phyloP scores from a whole-genome alignment of 129 eudicot genomes.

The Ambrosia trifida region DNA sequence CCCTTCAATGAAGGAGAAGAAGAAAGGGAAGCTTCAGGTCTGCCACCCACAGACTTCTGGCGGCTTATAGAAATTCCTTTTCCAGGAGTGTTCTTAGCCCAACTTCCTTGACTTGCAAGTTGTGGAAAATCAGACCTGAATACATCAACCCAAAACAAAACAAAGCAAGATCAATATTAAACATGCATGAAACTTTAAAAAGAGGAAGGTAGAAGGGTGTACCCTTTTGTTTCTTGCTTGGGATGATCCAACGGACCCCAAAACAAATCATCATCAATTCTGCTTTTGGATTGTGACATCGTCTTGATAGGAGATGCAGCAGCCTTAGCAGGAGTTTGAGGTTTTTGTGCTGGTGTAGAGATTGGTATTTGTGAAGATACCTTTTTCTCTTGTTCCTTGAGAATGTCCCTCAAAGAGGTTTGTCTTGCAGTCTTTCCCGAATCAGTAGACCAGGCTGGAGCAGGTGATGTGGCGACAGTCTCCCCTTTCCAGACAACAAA shows the following conservation, averaged over 20 bases:
- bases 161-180: neutral
- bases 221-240: slow-evolving; percentile 79
- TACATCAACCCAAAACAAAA: neutral
- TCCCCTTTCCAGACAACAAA: slow-evolving; percentile 94
- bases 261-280: slow-evolving; percentile 83
- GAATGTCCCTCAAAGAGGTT: slow-evolving; percentile 82
- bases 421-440: slow-evolving; percentile 55
- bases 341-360: slow-evolving; percentile 57
- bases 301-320: slow-evolving; percentile 52
- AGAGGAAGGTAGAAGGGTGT: slow-evolving; percentile 15
- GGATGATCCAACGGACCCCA: slow-evolving; percentile 95
- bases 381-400: slow-evolving; percentile 82
- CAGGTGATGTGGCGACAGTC: slow-evolving; percentile 48
- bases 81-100: slow-evolving; percentile 62
- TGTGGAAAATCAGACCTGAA: slow-evolving; percentile 78
- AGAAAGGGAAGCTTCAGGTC: slow-evolving; percentile 43
- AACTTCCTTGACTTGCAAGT: slow-evolving; percentile 59
- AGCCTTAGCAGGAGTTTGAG: slow-evolving; percentile 61
- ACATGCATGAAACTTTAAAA: neutral
- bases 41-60: slow-evolving; percentile 57
- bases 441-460: slow-evolving; percentile 97
- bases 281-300: slow-evolving; percentile 48
- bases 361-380: slow-evolving; percentile 38
- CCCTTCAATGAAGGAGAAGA: slow-evolving; percentile 61
- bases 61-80: slow-evolving; percentile 56